Base-by-base conservation (phyloP, 768 basidiomycete species). In the Termitomyces sp. region DNA sequence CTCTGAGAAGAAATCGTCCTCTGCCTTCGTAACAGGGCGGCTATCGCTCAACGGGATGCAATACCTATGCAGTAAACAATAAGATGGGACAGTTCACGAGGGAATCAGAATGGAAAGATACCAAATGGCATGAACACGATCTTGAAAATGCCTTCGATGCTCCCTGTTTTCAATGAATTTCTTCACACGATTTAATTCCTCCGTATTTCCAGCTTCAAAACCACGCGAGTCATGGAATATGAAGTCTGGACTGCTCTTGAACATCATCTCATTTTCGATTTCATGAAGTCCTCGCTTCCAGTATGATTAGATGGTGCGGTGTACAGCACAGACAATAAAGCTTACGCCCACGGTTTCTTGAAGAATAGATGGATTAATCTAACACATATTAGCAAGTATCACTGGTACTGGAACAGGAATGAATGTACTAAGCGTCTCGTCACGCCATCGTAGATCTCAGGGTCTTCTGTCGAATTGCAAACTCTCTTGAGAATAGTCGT, bases 401-500 rank as follows among this genome's bases (percentile, higher is more conserved):
- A 44, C 40, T 11, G 16, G 28, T 7, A 36, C 16, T 13, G 39
- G 33, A 40, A 33, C 11, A 55, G 56, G 18, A 24, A 35, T 24
- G 51, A 48, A 58, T 67, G 24, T 51, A 75, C 74, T 66, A 33
- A 49, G 5, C 62, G 55, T 13, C 71, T 28, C 2, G 28, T 70
- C 0, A 54, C 8, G 4, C 56, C 20, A 63, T 69, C 64, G n/a
- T 63, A 66, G 42, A 78, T 69, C 12, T 58, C 67, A 0, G 76
- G 75, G 3, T 72, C 67, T 9, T 77, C 73, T 1, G 61, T 69
- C 7, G 74, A 71, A 57, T 73, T 70, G 64, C 76, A 78, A 8
- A 80, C 70, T 52, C 69, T 71, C 64, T 77, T 69, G 18, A 78
- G 67, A 22, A 79, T 66, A 0, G 78, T 79, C 0, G 77, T 79